Base-by-base conservation (phyloP, 441 rosid species). In the Mallotus repandus region DNA sequence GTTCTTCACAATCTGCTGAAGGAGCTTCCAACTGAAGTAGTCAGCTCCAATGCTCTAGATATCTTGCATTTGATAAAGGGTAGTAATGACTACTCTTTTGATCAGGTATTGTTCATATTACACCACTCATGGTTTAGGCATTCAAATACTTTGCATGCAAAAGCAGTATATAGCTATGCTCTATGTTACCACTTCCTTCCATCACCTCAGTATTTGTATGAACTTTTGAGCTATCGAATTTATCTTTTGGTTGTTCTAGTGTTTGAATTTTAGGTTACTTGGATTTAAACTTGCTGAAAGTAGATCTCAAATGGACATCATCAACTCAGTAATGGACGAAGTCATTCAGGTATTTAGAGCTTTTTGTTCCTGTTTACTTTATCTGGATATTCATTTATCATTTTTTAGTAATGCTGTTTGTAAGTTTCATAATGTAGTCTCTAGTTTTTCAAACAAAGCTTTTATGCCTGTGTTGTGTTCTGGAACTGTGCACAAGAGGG, bases 181-280 rank as follows among this genome's bases (percentile, higher is more conserved):
- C 50, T 11, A 18, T 63, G 7, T 25, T 49, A 63, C 54, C 53
- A 41, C 55, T 73, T 38, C 25, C 56, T 66, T 68, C 63, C 62
- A 71, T 63, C 7, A 43, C 63, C 54, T 59, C 52, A 54, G 29
- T 72, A 68, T 72, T 43, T 14, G 22, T 25, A 70, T 70, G 45
- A 53, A 56, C 55, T 25, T 54, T 66, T 79, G 80, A 78, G 32
- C 55, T 58, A 29, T 71, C 74, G 18, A 57, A 77, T 46, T 18
- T 54, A 15, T 54, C 54, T 60, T 62, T 73, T 78, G 63, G 69
- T 43, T 72, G 71, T 55, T 59, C 69, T 87, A 92, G 97, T 81
- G 78, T 72, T 84, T 89, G 79, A 92, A 92, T 83, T 91, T 87
- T 86, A 92, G 91, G 85, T 83, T 95, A 81, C 93, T 95, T 85